phyloP scores from a whole-genome alignment of 345 rosid species.

The Xanthoceras sorbifolium region DNA sequence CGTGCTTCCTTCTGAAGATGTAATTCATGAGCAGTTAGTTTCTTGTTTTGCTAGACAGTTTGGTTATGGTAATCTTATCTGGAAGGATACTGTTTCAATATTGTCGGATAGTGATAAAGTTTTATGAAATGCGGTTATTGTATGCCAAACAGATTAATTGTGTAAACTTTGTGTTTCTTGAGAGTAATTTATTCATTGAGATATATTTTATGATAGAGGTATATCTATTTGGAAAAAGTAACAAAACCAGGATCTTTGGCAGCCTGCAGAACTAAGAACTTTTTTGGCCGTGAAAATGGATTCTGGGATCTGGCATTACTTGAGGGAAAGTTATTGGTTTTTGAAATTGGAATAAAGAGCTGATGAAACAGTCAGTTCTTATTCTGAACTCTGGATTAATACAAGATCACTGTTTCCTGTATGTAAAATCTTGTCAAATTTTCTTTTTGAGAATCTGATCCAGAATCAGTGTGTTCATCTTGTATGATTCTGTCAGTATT shows the following conservation, averaged over 20 bases:
- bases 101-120: constrained; percentile 29
- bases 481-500: constrained; percentile 1
- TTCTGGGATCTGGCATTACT: constrained; percentile 1
- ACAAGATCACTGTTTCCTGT: not conserved
- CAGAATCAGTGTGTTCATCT: not conserved
- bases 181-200: constrained; percentile 7
- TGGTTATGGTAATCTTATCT: constrained; percentile 48
- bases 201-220: not conserved
- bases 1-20: constrained; percentile 67
- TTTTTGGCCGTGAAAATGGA: constrained; percentile 1
- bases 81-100: constrained; percentile 46
- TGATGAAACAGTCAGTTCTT: not conserved
- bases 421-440: not conserved
- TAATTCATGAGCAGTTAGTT: constrained; percentile 73
- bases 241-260: not conserved
- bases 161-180: not conserved
- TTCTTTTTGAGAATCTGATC: not conserved
- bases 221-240: not conserved
- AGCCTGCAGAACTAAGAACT: not conserved
- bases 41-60: constrained; percentile 67
- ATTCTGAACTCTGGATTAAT: not conserved
- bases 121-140: constrained; percentile 17
- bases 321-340: not conserved
- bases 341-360: not conserved
- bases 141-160: constrained; percentile 13